Evolutionary conservation across 805 yeast genomes (phyloP), one percentile per base, ranked within the genome.

Genomic region (Hermanozyma aechmeae): DNA sequence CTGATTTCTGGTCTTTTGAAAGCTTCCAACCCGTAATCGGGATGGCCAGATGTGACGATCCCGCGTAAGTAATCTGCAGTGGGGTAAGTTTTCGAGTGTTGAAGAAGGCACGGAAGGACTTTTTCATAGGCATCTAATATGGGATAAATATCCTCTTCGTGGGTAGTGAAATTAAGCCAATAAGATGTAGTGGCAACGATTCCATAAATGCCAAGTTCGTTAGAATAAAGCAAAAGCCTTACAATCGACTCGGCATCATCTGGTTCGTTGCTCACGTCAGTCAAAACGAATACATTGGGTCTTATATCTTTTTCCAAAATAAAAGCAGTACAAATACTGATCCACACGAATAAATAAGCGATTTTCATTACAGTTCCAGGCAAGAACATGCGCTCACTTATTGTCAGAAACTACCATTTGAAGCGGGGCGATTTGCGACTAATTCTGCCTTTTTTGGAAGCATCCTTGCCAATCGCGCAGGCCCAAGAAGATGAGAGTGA

Each of bases 401-500:
- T n/a, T n/a, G n/a, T n/a, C n/a, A n/a, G n/a, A n/a, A n/a, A n/a
- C n/a, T n/a, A n/a, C n/a, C n/a, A n/a, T n/a, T n/a, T n/a, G n/a
- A n/a, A n/a, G n/a, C n/a, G n/a, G n/a, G n/a, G n/a, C n/a, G n/a
- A n/a, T n/a, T n/a, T n/a, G n/a, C n/a, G n/a, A n/a, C n/a, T n/a
- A n/a, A n/a, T n/a, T n/a, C n/a, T n/a, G n/a, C n/a, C n/a, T n/a
- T n/a, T n/a, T n/a, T n/a, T n/a, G n/a, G n/a, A n/a, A n/a, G n/a
- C n/a, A n/a, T n/a, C n/a, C n/a, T n/a, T n/a, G n/a, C n/a, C n/a
- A n/a, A n/a, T n/a, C n/a, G n/a, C n/a, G n/a, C n/a, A n/a, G n/a
- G n/a, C n/a, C n/a, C n/a, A n/a, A 13, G 64, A 66, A 29, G 71
- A 69, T 21, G 50, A 51, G 14, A 18, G 21, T 15, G 95, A 86